Conservation (phyloP, 768 basidiomycete species). For the Mycena vitilis region DNA sequence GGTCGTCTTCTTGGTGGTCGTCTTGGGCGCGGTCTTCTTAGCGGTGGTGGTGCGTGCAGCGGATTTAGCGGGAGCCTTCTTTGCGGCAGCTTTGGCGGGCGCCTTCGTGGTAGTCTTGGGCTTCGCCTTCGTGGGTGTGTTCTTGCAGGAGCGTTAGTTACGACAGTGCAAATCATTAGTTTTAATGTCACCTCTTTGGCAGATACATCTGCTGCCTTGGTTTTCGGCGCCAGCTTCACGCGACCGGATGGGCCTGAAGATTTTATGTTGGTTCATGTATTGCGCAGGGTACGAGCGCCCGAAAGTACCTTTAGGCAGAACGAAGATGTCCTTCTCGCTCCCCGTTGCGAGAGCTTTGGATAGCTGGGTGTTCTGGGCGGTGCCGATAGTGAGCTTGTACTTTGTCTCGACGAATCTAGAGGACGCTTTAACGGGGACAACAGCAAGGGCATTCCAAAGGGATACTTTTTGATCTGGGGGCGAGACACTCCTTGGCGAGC, state of each 20-base stretch:
- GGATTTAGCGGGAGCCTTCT: constrained; percentile 50
- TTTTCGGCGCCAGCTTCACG: constrained; percentile 76
- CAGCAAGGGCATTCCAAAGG: background rate
- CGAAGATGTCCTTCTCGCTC: constrained; percentile 84
- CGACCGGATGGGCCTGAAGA: constrained; percentile 71
- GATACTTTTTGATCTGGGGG: constrained; percentile 92
- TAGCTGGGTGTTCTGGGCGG: constrained; percentile 83
- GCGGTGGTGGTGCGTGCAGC: constrained; percentile 45
- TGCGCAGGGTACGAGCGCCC: constrained; percentile 16
- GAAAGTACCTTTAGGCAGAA: constrained; percentile 84
- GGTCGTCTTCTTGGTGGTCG: constrained; percentile 17
- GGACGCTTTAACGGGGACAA: constrained; percentile 31
- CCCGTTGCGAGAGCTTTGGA: constrained; percentile 85
- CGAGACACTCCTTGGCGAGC: constrained; percentile 88
- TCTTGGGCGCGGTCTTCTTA: constrained; percentile 47
- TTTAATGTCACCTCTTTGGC: constrained; percentile 67
- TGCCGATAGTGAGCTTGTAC: constrained; percentile 85
- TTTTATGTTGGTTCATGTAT: constrained; percentile 36
- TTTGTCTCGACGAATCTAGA: constrained; percentile 83
- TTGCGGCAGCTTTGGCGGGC: constrained; percentile 32
- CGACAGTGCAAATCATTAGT: background rate
- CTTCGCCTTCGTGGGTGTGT: constrained; percentile 55
- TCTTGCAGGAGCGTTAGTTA: constrained; percentile 49
- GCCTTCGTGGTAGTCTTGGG: constrained; percentile 53
- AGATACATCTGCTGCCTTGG: constrained; percentile 52